Evolutionary conservation across 495 filamentous ascomycete species (phyloP), one percentile per base, ranked within the genome.

Genomic region (Aspergillus nanangensis): DNA sequence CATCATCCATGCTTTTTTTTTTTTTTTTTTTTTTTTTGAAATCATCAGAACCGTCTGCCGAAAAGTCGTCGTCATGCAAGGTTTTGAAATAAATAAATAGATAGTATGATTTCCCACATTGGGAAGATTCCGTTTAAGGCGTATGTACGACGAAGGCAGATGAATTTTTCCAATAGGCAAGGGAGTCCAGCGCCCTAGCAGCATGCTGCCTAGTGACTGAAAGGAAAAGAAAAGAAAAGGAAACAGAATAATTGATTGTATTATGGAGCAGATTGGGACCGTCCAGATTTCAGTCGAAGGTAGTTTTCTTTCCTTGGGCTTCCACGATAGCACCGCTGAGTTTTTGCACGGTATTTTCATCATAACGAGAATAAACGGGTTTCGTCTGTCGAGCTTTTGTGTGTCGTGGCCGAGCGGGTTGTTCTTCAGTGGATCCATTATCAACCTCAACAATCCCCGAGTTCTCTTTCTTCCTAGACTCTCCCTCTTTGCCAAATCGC

Each of bases 241-340:
- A n/a, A n/a, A n/a, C n/a, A n/a, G n/a, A n/a, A n/a, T n/a, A n/a
- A n/a, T n/a, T n/a, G n/a, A n/a, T n/a, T n/a, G n/a, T n/a, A n/a
- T n/a, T n/a, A n/a, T n/a, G n/a, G n/a, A n/a, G n/a, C n/a, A n/a
- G n/a, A n/a, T n/a, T n/a, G n/a, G n/a, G n/a, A n/a, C n/a, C n/a
- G n/a, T n/a, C n/a, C n/a, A n/a, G n/a, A 17, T n/a, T 40, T 66
- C 52, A 88, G 52, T 88, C 87, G 66, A 96, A 95, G 0, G 78
- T 88, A 38, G 75, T 80, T 71, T 93, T 96, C 71, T 82, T 89
- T 35, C 93, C 93, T 49, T 83, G 72, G n/a, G 74, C 69, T 60
- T 85, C 82, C 11, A 90, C 84, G 62, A 93, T 88, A 8, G 81
- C 87, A 38, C 87, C 87, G 25, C 83, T 90, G 48, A 79, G 70